Base-by-base conservation (phyloP, 2,329 filamentous ascomycete genomes). In the Diaporthe nobilis region DNA sequence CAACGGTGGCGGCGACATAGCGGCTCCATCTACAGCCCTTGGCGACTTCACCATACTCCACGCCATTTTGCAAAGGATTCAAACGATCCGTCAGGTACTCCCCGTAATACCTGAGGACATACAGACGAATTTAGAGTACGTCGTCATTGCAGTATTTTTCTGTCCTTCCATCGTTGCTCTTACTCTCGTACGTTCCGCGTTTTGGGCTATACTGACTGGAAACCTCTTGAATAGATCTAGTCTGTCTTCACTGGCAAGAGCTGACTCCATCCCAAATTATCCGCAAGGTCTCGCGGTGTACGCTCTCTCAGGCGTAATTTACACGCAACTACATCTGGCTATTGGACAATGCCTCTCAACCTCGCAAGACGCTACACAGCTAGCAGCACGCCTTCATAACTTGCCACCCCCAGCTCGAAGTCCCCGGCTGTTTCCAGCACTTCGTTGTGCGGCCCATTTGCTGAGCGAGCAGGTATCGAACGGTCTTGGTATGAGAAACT, bases 201-300 rank as follows among this genome's bases (percentile, higher is more conserved):
- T 7, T 20, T 22, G 9, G 1, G 4, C 3, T 25, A 7, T 22
- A 9, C 22, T 47, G 60, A 4, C 60, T 47, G n/a, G 4, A 28
- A 8, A 9, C 5, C n/a, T 20, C 9, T 49, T 8, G 0, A 5
- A 44, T 12, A 63, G 37, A 31, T 63, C n/a, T 17, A 28, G 12
- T n/a, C 13, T 63, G 4, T 63, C 58, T 10, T 63, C 37, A 6
- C 44, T 63, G 2, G 17, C 12, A 13, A 17, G 6, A 17, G 5
- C 12, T 6, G 4, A 22, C 20, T 25, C 34, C 12, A 0, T 1
- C 1, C 9, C 34, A n/a, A 4, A 1, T 22, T 4, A 3, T 5
- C 2, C 3, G 9, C 39, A 12, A 17, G 57, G 22, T 28, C 4
- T 13, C 60, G 25, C n/a, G 8, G 25, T 31, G 6, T 31, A 44